Evolutionary conservation across 768 basidiomycete genomes (phyloP), one percentile per base, ranked within the genome.

Genomic region (Macrolepiota fuliginosa): DNA sequence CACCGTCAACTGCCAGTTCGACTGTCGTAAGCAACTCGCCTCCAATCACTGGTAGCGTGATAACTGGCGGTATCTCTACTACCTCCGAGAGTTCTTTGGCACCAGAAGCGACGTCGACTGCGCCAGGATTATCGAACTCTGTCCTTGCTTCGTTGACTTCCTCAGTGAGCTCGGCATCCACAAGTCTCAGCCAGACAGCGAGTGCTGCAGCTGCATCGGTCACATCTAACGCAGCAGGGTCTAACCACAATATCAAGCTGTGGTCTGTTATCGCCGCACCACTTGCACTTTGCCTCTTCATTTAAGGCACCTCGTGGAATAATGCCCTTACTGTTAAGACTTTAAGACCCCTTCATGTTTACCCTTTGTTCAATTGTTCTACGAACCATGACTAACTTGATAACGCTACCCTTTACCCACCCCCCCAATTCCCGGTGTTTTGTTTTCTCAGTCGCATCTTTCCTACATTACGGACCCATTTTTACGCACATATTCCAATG

Each of bases 11-110:
- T 5, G 11, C 47, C 19, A 49, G 25, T 49, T 49, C 42, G n/a
- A 45, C 42, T 7, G 19, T 27, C 25, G 68, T 32, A 32, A 7
- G 64, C n/a, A 63, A 67, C 17, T 65, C 71, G 3, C 73, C 75
- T 19, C 72, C 76, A 7, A 72, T 75, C 52, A 75, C 70, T 11
- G 72, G 73, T 10, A 67, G 70, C 27, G 65, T 62, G 9, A 75
- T 74, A 25, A 74, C 75, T 24, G 73, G 69, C 19, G 69, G 68
- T 42, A n/a, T 25, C 11, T 17, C 63, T 47, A 35, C 53, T 51
- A n/a, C 54, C 24, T 49, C 62, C 22, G 27, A 12, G 22, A 42
- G 39, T 35, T 12, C 49, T 22, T 50, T 46, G 39, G 17, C 22
- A 12, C 17, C 56, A 32, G 53, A 54, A 36, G 22, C 54, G 27